phyloP scores from a whole-genome alignment of 2,329 filamentous ascomycete species.

The Colletotrichum sp. region DNA sequence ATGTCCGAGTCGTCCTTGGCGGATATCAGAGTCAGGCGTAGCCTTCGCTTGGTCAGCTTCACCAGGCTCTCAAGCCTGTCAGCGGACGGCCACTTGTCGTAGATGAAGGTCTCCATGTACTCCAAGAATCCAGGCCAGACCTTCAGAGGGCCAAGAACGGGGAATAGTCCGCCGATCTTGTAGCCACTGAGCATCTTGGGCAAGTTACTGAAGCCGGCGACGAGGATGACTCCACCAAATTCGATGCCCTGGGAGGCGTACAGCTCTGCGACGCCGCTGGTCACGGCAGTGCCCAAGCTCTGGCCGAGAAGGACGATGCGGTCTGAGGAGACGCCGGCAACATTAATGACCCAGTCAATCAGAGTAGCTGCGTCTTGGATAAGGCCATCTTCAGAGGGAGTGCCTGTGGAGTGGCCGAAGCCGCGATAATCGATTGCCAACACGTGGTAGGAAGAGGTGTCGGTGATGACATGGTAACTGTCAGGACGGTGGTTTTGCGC shows the following conservation, averaged over 20 bases:
- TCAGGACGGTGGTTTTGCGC: constrained; percentile 78
- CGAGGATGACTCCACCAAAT: constrained; percentile 81
- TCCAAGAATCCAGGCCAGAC: constrained; percentile 68
- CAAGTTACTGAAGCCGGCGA: constrained; percentile 80
- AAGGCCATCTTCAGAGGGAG: constrained; percentile 79
- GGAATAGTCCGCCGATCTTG: constrained; percentile 77
- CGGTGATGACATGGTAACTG: constrained; percentile 78
- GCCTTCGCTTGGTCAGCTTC: constrained; percentile 50
- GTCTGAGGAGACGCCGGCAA: constrained; percentile 67
- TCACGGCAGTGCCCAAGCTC: constrained; percentile 86
- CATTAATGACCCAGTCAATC: constrained; percentile 73
- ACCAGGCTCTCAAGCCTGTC: constrained; percentile 66
- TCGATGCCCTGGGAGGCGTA: constrained; percentile 66
- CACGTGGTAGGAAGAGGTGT: constrained; percentile 77
- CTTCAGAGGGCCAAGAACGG: constrained; percentile 77
- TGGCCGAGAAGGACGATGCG: constrained; percentile 86
- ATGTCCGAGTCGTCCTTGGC: constrained; percentile 85
- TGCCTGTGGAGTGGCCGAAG: constrained; percentile 82
- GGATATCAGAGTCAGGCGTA: constrained; percentile 78
- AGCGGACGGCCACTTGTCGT: constrained; percentile 83
- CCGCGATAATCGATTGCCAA: constrained; percentile 92
- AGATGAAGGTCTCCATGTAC: constrained; percentile 65
- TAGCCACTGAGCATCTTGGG: constrained; percentile 78
- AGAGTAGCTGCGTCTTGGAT: constrained; percentile 79
- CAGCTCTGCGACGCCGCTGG: constrained; percentile 74